These are phyloP conservation scores for Colletotrichum ledebouriae DNA, from an alignment of 2,329 filamentous ascomycete species.

Conservation along the genomic window DNA sequence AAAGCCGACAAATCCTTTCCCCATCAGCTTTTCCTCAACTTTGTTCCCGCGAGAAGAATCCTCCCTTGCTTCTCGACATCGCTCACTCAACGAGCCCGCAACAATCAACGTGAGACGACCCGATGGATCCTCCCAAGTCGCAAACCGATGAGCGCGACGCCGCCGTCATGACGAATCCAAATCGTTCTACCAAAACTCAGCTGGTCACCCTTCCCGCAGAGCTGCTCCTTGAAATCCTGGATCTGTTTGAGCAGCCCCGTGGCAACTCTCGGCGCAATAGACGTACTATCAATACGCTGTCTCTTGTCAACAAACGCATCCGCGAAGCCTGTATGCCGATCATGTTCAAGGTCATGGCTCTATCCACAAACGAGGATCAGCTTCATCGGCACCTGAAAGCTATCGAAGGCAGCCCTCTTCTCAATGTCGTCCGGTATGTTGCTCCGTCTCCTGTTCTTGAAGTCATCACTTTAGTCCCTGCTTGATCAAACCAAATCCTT, in stretches of 20 bases:
- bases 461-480: too few relatives aligned
- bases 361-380: fast-evolving
- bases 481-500: too few relatives aligned
- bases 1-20: too few relatives aligned
- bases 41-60: too few relatives aligned
- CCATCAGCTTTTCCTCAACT: too few relatives aligned
- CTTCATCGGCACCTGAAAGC: background rate
- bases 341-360: background rate
- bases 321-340: background rate
- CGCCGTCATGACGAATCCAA: too few relatives aligned
- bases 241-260: background rate
- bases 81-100: too few relatives aligned
- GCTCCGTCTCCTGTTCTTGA: fast-evolving
- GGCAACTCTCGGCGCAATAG: too few relatives aligned
- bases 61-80: too few relatives aligned
- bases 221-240: background rate
- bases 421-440: background rate
- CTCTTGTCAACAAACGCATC: background rate
- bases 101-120: too few relatives aligned
- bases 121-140: too few relatives aligned
- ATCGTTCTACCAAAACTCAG: background rate
- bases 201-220: background rate
- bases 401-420: background rate
- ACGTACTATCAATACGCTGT: background rate
- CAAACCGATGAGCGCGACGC: too few relatives aligned